Percentiles rank a stretch among this genome's conserved stretches.
These are phyloP conservation scores for Ceratobasidium sp. DNA, from an alignment of 1,284 basidiomycete species.

Conservation along the genomic window DNA sequence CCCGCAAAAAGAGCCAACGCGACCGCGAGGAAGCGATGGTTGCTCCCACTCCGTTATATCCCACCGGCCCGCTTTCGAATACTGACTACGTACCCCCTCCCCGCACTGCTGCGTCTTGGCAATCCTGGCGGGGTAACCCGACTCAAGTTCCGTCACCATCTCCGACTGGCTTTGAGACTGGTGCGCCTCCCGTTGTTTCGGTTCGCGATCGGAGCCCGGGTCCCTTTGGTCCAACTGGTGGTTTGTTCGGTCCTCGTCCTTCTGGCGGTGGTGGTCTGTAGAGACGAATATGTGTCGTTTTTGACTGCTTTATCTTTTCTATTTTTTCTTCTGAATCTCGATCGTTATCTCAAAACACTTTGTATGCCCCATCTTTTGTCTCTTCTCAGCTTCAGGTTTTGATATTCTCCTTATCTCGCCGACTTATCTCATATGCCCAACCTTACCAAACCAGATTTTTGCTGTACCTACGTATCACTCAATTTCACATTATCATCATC, in stretches of 20 bases:
- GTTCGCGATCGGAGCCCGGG: slow-evolving; percentile 48
- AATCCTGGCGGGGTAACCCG: slow-evolving; percentile 42
- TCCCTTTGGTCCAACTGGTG: slow-evolving; percentile 48
- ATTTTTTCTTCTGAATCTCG: slow-evolving; percentile 11
- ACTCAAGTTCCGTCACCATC: slow-evolving; percentile 40
- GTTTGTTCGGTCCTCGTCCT: slow-evolving; percentile 45
- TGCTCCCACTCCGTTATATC: slow-evolving; percentile 40
- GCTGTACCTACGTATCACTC: slow-evolving; percentile 16
- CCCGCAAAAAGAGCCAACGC: slow-evolving; percentile 45
- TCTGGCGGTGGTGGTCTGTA: slow-evolving; percentile 35
- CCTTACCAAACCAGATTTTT: not conserved
- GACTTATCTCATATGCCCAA: slow-evolving; percentile 5
- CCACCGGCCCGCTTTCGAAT: slow-evolving; percentile 44
- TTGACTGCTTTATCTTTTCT: slow-evolving; percentile 21
- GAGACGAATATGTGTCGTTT: slow-evolving; percentile 4
- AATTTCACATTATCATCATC: slow-evolving; percentile 33
- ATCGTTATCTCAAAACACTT: slow-evolving; percentile 19
- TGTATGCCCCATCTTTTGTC: not conserved
- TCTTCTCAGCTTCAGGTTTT: not conserved
- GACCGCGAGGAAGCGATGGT: slow-evolving; percentile 44
- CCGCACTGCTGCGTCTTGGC: slow-evolving; percentile 45
- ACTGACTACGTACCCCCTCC: slow-evolving; percentile 43
- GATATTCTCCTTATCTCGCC: not conserved
- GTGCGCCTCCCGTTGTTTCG: slow-evolving; percentile 44
- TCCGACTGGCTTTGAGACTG: slow-evolving; percentile 32